Base-by-base conservation (phyloP, 2,329 filamentous ascomycete genomes). In the Colletotrichum lindemuthianum region DNA sequence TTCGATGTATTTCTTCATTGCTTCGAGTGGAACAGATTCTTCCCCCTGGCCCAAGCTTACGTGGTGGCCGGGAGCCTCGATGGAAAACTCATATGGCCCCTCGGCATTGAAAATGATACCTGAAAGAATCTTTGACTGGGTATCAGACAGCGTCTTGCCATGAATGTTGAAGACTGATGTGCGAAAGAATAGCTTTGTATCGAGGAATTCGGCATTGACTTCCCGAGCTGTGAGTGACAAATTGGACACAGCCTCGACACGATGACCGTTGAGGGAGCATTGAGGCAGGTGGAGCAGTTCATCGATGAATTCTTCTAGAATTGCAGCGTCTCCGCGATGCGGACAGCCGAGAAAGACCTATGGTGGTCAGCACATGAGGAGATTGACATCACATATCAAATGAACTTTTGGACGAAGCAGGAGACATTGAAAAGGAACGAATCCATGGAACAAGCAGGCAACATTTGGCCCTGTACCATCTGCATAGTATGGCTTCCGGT, bases 151-250 rank as follows among this genome's bases (percentile, higher is more conserved):
- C 45, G 4, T 37, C 24, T 24, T 4, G 36, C 49, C 10, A 39
- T 32, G 15, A 13, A 64, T 53, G 15, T 59, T 64, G 16, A 59
- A 49, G 2, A 59, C 32, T 33, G n/a, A 11, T 1, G 60, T 49
- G 9, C 54, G 60, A 2, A 53, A 33, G 12, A 64, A 49, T 11
- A 41, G 13, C 3, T 59, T 64, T 10, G 60, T 64, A 24, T 58
- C 60, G 10, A 59, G 54, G 37, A 64, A 64, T 32, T 49, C 53
- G 7, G 48, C 24, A 16, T 64, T 64, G 54, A 59, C 49, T 9
- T 36, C 36, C 3, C 37, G 34, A 44, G 57, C 52, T 2, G 55
- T 16, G 13, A 16, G 13, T 10, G 55, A 54, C 3, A 64, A 37
- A 9, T 51, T 33, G 11, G 39, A 6, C n/a, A 39, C 11, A 10